phyloP scores from a whole-genome alignment of 208 protist species.

The Cochliopodium minus region DNA sequence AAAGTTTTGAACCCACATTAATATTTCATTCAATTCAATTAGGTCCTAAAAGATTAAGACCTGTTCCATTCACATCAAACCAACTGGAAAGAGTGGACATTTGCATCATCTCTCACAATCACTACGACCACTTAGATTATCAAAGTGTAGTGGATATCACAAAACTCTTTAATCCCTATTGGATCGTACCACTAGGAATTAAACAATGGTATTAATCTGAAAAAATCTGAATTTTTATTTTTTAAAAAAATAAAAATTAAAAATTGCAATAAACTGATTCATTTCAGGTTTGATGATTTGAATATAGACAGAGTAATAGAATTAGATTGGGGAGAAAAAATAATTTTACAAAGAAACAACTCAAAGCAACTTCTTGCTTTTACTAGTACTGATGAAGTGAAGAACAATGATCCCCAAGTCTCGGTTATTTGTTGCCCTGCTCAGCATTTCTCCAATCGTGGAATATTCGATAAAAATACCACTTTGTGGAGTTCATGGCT shows the following conservation, averaged over 20 bases:
- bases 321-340: conserved; percentile 23
- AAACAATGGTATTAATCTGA: conserved; percentile 32
- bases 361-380: too few species aligned
- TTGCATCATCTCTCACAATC: conserved; percentile 53
- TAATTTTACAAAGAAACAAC: neutral
- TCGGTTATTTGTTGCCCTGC: conserved; percentile 17
- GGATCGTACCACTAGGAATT: conserved; percentile 41
- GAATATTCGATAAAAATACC: conserved; percentile 32
- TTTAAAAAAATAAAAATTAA: too few species aligned
- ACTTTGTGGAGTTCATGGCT: conserved; percentile 47
- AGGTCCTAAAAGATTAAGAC: too few species aligned
- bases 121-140: conserved; percentile 62
- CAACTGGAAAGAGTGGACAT: conserved; percentile 46
- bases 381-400: neutral
- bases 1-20: too few species aligned
- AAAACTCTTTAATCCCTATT: conserved; percentile 24
- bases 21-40: too few species aligned
- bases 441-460: conserved; percentile 41
- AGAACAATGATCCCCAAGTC: neutral
- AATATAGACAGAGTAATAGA: conserved; percentile 29
- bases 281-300: conserved; percentile 37
- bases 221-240: too few species aligned
- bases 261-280: neutral
- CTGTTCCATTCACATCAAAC: too few species aligned
- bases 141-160: conserved; percentile 22